Evolutionary conservation across 1,139 yeast genomes (phyloP), one percentile per base, ranked within the genome.

Genomic region (Debaryomyces sp.): DNA sequence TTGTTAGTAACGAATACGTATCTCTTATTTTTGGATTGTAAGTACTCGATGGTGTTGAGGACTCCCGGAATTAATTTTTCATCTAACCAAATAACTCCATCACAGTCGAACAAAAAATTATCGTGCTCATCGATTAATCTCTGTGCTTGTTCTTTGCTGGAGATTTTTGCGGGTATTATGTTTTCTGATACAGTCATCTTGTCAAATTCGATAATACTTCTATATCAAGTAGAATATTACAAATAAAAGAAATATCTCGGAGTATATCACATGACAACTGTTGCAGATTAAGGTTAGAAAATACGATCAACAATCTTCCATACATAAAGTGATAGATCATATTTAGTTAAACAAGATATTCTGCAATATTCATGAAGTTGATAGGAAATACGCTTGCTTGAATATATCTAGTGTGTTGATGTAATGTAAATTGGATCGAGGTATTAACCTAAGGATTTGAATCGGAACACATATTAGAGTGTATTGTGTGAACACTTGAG

Each of bases 1-100:
- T 74, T 74, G 54, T 74, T 74, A 44, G 77, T 73, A 36, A 74
- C 71, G 51, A 72, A 74, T 6, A 66, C 73, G 41, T 61, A 60
- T 36, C 62, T 59, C 55, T 74, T 74, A 26, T 64, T 63, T 13
- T 54, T 56, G 4, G 70, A 54, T 48, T 83, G 70, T 52, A 92
- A 70, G 51, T 80, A 64, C 8, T 78, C 77, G 35, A 92, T 64
- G 2, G 95, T 82, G 58, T 89, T 92, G 21, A 72, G 73, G 12
- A 88, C 87, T 13, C 84, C 79, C 3, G 97, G 96, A 42, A 92
- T 78, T 30, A 87, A 66, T 43, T 78, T 81, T 46, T 81, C 80
- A 13, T 96, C 97, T 35, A 87, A 73, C 98, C 98, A 92, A 46
- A 92, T 74, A 6, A 92, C 98, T 0, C 92, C 98, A 64, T 92